Conservation (phyloP, 495 filamentous ascomycete genomes). For the Amorphotheca resinae region DNA sequence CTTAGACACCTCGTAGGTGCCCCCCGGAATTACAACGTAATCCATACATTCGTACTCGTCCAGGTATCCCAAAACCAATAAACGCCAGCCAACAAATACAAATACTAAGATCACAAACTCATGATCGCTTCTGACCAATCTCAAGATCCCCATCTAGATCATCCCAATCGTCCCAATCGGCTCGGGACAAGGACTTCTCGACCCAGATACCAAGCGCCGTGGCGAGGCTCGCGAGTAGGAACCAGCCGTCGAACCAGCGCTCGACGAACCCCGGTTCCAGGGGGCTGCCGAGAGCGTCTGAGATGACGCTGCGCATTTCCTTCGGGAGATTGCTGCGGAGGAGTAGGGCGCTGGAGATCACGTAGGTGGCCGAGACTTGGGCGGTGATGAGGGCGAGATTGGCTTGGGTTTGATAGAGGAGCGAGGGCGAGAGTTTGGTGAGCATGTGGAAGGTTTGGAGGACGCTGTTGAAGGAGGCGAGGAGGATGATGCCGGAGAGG, state of each 20-base stretch:
- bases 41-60: too few species aligned
- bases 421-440: constrained; percentile 50
- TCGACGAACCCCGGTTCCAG: constrained; percentile 63
- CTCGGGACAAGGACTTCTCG: constrained; percentile 41
- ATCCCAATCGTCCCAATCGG: constrained; percentile 48
- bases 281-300: constrained; percentile 56
- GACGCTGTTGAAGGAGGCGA: constrained; percentile 61
- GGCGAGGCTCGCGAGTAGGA: constrained; percentile 45
- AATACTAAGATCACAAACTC: too few species aligned
- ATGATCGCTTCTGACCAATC: constrained; percentile 48
- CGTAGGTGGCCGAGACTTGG: constrained; percentile 69
- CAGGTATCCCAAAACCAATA: too few species aligned
- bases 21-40: too few species aligned
- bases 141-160: constrained; percentile 51
- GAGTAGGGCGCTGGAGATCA: constrained; percentile 61
- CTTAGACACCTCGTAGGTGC: too few species aligned
- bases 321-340: constrained; percentile 59
- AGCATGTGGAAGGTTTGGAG: constrained; percentile 66
- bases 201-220: constrained; percentile 59
- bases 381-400: constrained; percentile 60
- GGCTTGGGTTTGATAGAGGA: constrained; percentile 50
- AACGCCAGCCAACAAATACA: too few species aligned
- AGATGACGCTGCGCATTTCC: constrained; percentile 57
- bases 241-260: constrained; percentile 79
- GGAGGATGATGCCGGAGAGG: constrained; percentile 63